These are phyloP conservation scores for Curvularia verruculosa DNA, from an alignment of 2,329 filamentous ascomycete species.

Conservation along the genomic window DNA sequence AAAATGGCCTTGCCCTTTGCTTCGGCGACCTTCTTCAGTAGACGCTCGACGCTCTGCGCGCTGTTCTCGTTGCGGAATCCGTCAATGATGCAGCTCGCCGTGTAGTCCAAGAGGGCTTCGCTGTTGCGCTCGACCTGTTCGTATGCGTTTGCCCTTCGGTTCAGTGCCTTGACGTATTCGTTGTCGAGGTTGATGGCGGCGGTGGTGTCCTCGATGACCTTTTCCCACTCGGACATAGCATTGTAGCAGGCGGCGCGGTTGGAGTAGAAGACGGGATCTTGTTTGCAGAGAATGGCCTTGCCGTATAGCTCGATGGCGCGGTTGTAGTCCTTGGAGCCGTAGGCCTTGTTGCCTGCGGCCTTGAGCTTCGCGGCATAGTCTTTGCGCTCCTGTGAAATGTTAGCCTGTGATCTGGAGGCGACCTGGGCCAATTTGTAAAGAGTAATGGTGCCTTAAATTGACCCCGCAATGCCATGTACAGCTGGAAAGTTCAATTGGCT, in stretches of 20 bases:
- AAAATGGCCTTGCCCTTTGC: conserved; percentile 91
- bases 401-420: conserved; percentile 22
- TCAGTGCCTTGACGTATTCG: conserved; percentile 96
- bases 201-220: conserved; percentile 95
- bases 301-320: conserved; percentile 93
- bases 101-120: conserved; percentile 95
- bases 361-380: conserved; percentile 91
- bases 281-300: conserved; percentile 94
- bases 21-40: conserved; percentile 97
- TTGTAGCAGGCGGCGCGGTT: conserved; percentile 98
- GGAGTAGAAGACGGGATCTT: conserved; percentile 97
- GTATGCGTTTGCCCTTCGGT: conserved; percentile 94
- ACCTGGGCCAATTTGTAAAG: no score
- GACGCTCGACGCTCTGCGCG: conserved; percentile 85
- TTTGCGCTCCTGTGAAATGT: conserved; percentile 72
- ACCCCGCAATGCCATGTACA: background rate
- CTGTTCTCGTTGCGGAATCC: conserved; percentile 91
- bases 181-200: conserved; percentile 92
- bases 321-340: conserved; percentile 91
- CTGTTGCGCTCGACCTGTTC: conserved; percentile 90
- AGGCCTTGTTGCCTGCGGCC: conserved; percentile 94
- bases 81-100: conserved; percentile 98
- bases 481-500: background rate
- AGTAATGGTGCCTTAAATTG: background rate
- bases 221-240: conserved; percentile 88